Evolutionary conservation across 345 rosid genomes (phyloP), one percentile per base, ranked within the genome.

Genomic region (Pseudoturritis turrita): DNA sequence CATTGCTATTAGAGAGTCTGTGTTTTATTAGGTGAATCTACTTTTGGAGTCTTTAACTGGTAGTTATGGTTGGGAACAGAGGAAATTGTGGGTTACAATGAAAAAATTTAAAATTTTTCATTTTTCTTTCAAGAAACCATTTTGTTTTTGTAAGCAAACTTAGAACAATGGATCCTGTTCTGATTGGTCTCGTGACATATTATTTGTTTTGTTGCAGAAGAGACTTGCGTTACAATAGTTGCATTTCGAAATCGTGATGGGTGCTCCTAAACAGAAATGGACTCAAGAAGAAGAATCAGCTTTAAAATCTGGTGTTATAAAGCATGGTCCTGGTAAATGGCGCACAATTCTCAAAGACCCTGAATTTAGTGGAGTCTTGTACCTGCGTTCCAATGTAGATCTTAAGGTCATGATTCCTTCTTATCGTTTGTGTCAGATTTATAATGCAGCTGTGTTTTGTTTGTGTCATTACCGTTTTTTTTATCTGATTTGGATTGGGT

Each of bases 241-340:
- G 37, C 28, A 14, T 39, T 59, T 40, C 18, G 1, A 36, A 35
- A 41, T 62, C 64, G 57, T 54, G 62, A 96, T 96, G 99, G 98
- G 99, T 29, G 99, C 98, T 28, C 99, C 98, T 0, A 96, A 96
- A 80, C 99, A 96, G 74, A 96, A 96, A 80, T 96, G 99, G 99
- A 96, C 98, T 2, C 82, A 89, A 36, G 99, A 92, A 75, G 99
- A 96, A 79, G 99, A 96, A 82, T 86, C 90, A 4, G 99, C 99
- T 15, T 58, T 96, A 3, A 96, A 87, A 83, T 87, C 98, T 72
- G 98, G 99, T 56, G 97, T 96, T 29, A 58, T 82, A 15, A 96
- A 96, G 83, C 99, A 96, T 58, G 98, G 99, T n/a, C 87, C 96
- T 65, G 98, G 97, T 3, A 90, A 88, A 79, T 96, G 99, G 99